Base-by-base conservation (phyloP, 2,329 filamentous ascomycete species). In the Myrmaecium sp. region DNA sequence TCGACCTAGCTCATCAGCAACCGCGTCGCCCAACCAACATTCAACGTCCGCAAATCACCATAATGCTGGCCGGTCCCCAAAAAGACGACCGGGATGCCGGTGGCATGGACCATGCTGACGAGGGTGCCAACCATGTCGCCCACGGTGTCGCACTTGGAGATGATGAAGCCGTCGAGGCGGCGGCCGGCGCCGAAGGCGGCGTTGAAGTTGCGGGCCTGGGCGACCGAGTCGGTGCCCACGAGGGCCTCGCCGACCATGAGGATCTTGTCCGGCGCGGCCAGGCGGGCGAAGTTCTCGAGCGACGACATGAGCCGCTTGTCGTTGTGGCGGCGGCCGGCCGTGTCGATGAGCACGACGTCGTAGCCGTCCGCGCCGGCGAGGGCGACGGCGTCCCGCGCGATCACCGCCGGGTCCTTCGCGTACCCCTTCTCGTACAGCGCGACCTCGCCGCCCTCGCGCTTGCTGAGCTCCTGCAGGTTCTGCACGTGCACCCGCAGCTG, bases 51-150 rank as follows among this genome's bases (percentile, higher is more conserved):
- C 40, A 75, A 41, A 51, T 75, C 70, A 15, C 66, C 68, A 45
- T 75, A 75, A 47, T 74, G 69, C 52, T 75, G 70, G 4, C 70
- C 70, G 20, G 72, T 66, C 2, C 75, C 89, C 38, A 98, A 66
- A 47, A 98, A 98, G 7, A 95, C 66, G 12, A 98, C 83, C 0
- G 91, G 91, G 23, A 98, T 91, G 15, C 86, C 82, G 3, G 91
- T 98, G 3, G 89, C 86, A 56, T 95, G 86, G 20, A 98, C 86
- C 62, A 98, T 86, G 49, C 81, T 93, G 35, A 98, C 89, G 36
- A 98, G 61, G 3, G 86, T 94, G 2, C 75, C 83, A 22, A 94
- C 83, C 84, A 95, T 95, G 56, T 94, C 86, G n/a, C 89, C 91
- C 19, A 98, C 91, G 0, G 89, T 98, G 57, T 98, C 89, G 51